phyloP scores from a whole-genome alignment of 345 rosid species.

The Dimocarpus longan region DNA sequence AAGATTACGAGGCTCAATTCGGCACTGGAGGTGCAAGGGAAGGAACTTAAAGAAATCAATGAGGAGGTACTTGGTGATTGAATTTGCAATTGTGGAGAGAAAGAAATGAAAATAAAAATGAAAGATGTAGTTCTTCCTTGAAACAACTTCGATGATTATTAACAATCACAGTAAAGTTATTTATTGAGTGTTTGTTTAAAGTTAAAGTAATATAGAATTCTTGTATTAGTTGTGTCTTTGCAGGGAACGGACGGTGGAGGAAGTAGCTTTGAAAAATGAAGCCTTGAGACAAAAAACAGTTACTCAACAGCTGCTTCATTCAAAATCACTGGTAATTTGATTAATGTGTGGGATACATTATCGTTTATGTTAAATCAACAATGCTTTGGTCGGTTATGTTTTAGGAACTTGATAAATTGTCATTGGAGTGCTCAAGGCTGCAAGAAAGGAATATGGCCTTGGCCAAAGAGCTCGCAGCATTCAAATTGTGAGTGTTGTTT shows the following conservation, averaged over 20 bases:
- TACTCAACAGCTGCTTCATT: conserved; percentile 49
- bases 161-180: neutral
- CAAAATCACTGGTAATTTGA: conserved; percentile 61
- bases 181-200: neutral
- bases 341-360: neutral
- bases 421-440: conserved; percentile 49
- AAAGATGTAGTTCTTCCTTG: neutral
- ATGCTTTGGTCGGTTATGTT: conserved; percentile 22
- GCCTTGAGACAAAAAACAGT: conserved; percentile 52
- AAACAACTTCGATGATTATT: neutral
- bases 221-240: conserved; percentile 54
- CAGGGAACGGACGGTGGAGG: conserved; percentile 52
- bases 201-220: conserved; percentile 11
- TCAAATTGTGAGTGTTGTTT: conserved; percentile 62
- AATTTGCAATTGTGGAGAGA: neutral
- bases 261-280: conserved; percentile 55
- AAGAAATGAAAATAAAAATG: neutral
- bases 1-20: conserved; percentile 56
- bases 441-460: conserved; percentile 74
- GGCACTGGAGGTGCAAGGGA: conserved; percentile 48
- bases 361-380: neutral
- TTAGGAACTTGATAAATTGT: conserved; percentile 64
- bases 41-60: conserved; percentile 50
- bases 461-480: conserved; percentile 89
- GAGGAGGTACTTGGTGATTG: conserved; percentile 50